These are phyloP conservation scores for Plasmodium blacklocki DNA, from an alignment of 169 alveolate species.

Conservation along the genomic window DNA sequence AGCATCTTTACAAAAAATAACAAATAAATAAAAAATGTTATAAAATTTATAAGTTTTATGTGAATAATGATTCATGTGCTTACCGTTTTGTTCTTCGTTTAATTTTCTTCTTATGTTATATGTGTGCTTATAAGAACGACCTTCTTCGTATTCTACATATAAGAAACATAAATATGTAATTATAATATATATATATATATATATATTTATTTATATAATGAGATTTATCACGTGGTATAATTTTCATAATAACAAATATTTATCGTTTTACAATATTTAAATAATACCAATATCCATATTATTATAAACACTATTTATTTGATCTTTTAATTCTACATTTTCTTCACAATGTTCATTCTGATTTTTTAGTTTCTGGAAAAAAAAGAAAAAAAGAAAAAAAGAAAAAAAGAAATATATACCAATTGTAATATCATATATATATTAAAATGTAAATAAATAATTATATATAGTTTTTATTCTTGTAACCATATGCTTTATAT, in stretches of 20 bases:
- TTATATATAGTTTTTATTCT: not conserved
- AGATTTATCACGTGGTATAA: not conserved
- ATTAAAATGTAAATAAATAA: not conserved
- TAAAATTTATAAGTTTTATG: not conserved
- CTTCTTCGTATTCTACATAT: constrained; percentile 5
- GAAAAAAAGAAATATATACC: not conserved
- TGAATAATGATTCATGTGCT: not conserved
- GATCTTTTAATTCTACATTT: constrained; percentile 31
- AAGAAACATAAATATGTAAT: not conserved
- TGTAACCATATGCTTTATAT: not conserved
- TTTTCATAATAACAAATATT: not conserved
- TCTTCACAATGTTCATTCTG: not conserved
- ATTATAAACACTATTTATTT: constrained; percentile 27
- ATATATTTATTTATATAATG: not conserved
- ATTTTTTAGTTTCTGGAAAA: constrained; percentile 41
- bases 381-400: too few species aligned
- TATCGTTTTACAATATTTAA: not conserved
- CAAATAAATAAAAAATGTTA: not conserved
- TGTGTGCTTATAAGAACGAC: constrained; percentile 36
- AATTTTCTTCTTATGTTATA: constrained; percentile 50
- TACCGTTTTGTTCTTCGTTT: constrained; percentile 47
- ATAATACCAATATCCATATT: constrained; percentile 16
- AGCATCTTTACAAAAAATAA: constrained; percentile 13
- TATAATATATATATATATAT: not conserved
- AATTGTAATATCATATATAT: not conserved